Evolutionary conservation across 768 basidiomycete species (phyloP), one percentile per base, ranked within the genome.

Genomic region (Suillus fuscotomentosus): DNA sequence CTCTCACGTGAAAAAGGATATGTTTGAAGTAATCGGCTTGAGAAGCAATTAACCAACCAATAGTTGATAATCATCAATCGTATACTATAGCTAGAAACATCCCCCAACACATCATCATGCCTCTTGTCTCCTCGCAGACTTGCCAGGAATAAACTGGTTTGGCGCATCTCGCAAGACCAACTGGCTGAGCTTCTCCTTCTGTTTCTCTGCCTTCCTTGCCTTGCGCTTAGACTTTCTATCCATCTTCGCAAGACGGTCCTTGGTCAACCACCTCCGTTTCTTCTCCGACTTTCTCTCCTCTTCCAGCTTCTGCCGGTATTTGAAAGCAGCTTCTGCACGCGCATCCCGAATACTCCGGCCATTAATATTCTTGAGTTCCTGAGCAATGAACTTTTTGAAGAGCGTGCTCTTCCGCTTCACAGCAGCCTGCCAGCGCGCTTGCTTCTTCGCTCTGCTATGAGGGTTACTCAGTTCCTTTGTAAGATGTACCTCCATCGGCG

Each of bases 401-500:
- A 90, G 77, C 22, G 76, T 74, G 51, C 82, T 79, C 71, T 81
- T 82, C 66, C 81, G 78, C 20, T 73, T 68, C 67, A 83, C 81
- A 67, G 81, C 83, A 5, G 79, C 80, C 73, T 90, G 85, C 89
- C 90, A 94, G 67, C 93, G 86, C 57, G 80, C 79, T 70, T 90
- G 88, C 74, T 91, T 93, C 81, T 91, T 93, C 10, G 92, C 90
- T 22, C 91, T 88, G 14, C 90, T 86, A 71, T 93, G 89, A 31
- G 92, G 92, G 74, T 94, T 93, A 34, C 90, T 82, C 45, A 95
- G 84, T 70, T 95, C 93, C 66, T 83, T 83, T 53, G 78, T 72
- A 63, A 95, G 76, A 70, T 86, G 85, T 27, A 83, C 71, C 72
- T 95, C 93, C 65, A 91, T 81, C 14, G 90, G 89, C 11, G 80